Conservation (phyloP, 2,329 filamentous ascomycete genomes). For the Aspergillus sclerotialis region DNA sequence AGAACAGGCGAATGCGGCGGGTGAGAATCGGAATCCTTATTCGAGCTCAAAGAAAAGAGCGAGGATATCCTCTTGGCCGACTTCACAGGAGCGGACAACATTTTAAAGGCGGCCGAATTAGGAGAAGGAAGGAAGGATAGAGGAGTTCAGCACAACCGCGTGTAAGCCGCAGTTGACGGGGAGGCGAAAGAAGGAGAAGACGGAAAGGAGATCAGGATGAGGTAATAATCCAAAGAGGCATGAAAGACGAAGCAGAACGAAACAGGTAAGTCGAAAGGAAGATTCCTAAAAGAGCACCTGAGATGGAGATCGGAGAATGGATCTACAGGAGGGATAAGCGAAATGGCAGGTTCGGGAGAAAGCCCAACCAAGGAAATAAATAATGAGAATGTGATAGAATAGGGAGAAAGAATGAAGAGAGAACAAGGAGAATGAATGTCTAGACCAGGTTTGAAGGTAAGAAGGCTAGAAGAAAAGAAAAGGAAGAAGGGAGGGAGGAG, state of each 20-base stretch:
- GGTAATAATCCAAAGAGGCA: conserved; percentile 1
- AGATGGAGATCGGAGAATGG: conserved; percentile 22
- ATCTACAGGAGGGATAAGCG: conserved; percentile 30
- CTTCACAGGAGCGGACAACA: conserved; percentile 37
- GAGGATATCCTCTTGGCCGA: conserved; percentile 41
- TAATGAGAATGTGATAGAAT: too few species aligned
- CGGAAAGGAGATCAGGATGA: background rate
- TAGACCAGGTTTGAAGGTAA: background rate
- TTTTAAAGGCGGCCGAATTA: conserved; percentile 13
- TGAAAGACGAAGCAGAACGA: conserved; percentile 2
- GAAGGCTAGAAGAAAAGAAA: conserved; percentile 1
- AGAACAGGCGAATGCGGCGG: conserved; percentile 19
- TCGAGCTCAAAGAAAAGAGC: conserved; percentile 35
- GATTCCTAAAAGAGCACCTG: too few species aligned
- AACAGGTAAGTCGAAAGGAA: too few species aligned
- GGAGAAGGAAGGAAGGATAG: conserved; percentile 2
- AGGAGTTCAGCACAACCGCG: conserved; percentile 3
- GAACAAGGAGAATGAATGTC: background rate
- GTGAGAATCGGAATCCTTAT: conserved; percentile 26
- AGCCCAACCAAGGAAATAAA: too few species aligned
- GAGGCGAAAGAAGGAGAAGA: conserved; percentile 2
- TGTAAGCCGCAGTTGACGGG: too few species aligned
- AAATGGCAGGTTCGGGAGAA: conserved; percentile 15
- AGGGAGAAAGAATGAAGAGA: background rate
- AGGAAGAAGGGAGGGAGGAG: background rate